Base-by-base conservation (phyloP, 495 filamentous ascomycete species). In the Xylaria cubensis region DNA sequence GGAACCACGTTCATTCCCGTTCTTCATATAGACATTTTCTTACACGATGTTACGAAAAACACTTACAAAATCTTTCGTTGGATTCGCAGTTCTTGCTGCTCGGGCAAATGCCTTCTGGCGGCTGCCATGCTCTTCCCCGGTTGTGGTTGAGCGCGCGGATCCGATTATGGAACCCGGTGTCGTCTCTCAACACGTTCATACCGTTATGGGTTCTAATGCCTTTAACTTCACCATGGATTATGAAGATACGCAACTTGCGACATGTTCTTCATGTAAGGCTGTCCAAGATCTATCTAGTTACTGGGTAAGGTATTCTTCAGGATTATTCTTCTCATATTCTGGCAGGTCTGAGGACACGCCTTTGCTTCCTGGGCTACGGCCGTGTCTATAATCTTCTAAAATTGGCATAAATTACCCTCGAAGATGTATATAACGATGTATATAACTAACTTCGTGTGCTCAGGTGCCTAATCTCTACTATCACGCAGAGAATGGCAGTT, bases 281-380 rank as follows among this genome's bases (percentile, higher is more conserved):
- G 88, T 86, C 61, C 79, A 86, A 69, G 92, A 94, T 79, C 81
- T 89, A 71, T 91, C 88, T 72, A 92, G 90, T 78, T 94, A 94
- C 82, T 94, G 92, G 92, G 69, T 66, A 24, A 41, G 59, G 3
- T 10, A 24, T 15, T 42, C 19, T 36, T n/a, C n/a, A n/a, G n/a
- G n/a, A n/a, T n/a, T n/a, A n/a, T n/a, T 21, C n/a, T 12, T 7
- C 42, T 41, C 10, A 41, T 61, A 19, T n/a, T 61, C 21, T 41
- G 55, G 1, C 17, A 61, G 9, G 21, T 34, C 32, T 17, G 29
- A 21, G 56, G 8, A 34, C 7, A 58, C 15, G 2, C 50, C 4
- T 29, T 26, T 55, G 12, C 10, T 29, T 29, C 3, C 13, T 55
- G 21, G 51, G 51, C 51, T 3, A 15, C 2, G 24, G 1, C 4